Evolutionary conservation across 805 yeast species (phyloP).

Genomic region (Suhomyces kilbournensis): DNA sequence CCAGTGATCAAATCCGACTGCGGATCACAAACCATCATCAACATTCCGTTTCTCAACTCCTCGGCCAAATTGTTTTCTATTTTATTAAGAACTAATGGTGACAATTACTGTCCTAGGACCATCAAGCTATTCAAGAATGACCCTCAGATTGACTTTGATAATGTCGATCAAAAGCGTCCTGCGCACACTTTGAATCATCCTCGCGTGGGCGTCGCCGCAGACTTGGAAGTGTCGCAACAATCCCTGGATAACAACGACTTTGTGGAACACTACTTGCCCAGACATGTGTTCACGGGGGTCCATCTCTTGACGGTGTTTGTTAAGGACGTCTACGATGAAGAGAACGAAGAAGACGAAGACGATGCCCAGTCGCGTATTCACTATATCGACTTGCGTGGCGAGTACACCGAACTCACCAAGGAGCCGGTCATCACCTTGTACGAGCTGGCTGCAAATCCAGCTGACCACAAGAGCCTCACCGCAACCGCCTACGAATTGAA

Average conservation of each 20-base stretch:
- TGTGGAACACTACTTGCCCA: constrained; percentile 79
- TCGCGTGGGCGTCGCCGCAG: constrained; percentile 47
- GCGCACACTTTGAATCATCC: constrained; percentile 62
- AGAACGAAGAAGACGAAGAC: constrained; percentile 49
- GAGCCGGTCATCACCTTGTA: constrained; percentile 78
- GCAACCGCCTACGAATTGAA: constrained; percentile 2
- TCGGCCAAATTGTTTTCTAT: constrained; percentile 72
- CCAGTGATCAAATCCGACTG: constrained; percentile 64
- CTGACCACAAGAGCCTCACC: constrained; percentile 59
- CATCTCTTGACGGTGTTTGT: constrained; percentile 66
- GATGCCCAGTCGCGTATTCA: constrained; percentile 53
- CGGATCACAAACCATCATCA: constrained; percentile 75
- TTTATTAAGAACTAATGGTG: constrained; percentile 62
- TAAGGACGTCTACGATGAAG: constrained; percentile 48
- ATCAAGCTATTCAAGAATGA: constrained; percentile 74
- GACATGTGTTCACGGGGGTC: constrained; percentile 69
- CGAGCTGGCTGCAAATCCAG: constrained; percentile 91
- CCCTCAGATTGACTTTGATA: constrained; percentile 69
- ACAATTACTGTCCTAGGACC: constrained; percentile 62
- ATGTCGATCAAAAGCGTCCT: constrained; percentile 47
- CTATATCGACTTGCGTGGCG: constrained; percentile 80
- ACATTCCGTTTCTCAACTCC: constrained; percentile 73
- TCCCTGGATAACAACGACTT: constrained; percentile 46
- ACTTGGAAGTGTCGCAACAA: constrained; percentile 31
- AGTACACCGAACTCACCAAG: constrained; percentile 48